These are phyloP conservation scores for Zizania latifolia DNA, from an alignment of 176 grass and related monocot genomes.

Conservation along the genomic window DNA sequence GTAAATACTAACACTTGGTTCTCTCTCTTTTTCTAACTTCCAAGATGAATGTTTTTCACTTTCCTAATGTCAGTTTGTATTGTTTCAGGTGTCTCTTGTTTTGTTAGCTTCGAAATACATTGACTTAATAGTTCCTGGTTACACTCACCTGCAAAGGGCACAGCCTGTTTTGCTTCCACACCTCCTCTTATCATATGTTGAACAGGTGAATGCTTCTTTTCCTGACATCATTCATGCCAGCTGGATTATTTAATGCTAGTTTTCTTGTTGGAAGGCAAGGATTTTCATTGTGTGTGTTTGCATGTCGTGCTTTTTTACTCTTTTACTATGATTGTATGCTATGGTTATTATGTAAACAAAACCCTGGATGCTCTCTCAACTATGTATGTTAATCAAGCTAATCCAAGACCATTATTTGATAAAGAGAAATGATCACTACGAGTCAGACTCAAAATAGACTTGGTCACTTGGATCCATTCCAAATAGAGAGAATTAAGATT, in stretches of 20 bases:
- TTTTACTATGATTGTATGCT: neutral
- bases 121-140: constrained; percentile 92
- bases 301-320: neutral
- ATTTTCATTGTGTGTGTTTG: constrained; percentile 6
- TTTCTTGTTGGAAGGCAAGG: neutral
- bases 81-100: constrained; percentile 84
- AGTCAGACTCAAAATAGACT: no score
- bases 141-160: constrained; percentile 95
- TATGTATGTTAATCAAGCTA: neutral
- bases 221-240: neutral
- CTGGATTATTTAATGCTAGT: constrained; percentile 20
- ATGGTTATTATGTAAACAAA: neutral
- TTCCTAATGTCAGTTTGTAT: constrained; percentile 18
- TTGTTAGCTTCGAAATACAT: constrained; percentile 73
- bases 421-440: no score
- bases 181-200: constrained; percentile 94
- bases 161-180: constrained; percentile 83
- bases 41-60: neutral
- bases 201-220: constrained; percentile 52
- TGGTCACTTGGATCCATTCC: no score
- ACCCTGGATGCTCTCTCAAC: neutral
- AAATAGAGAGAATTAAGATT: no score
- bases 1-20: neutral
- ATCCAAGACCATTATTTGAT: no score
- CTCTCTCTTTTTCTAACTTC: neutral